Conservation (phyloP, 169 alveolate species). For the Cryptosporidium ubiquitum region DNA sequence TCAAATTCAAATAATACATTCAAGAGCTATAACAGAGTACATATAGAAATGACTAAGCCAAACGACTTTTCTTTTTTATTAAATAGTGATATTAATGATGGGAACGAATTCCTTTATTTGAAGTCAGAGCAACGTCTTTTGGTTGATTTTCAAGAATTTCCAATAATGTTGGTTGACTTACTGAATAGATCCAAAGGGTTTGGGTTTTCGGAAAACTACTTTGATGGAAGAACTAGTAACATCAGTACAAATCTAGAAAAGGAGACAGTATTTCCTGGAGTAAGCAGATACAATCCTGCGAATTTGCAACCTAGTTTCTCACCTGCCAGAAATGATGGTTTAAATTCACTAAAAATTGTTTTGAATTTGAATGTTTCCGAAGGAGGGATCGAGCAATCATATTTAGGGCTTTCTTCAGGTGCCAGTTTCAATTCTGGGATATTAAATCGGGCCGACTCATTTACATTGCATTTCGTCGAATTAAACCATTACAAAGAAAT, state of each 20-base stretch:
- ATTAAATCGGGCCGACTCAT: constrained; percentile 14
- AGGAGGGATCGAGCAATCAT: background rate
- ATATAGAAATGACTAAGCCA: constrained; percentile 58
- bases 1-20: constrained; percentile 4
- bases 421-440: background rate
- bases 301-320: background rate
- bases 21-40: background rate
- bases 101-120: constrained; percentile 62
- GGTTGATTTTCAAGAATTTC: constrained; percentile 77
- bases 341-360: constrained; percentile 30
- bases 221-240: background rate
- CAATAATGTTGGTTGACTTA: constrained; percentile 54
- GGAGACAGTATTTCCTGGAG: constrained; percentile 9
- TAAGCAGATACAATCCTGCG: background rate
- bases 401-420: constrained; percentile 18
- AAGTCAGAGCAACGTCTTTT: constrained; percentile 77
- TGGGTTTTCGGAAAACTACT: background rate
- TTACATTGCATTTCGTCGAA: constrained; percentile 42
- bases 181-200: constrained; percentile 38
- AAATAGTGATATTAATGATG: constrained; percentile 47
- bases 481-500: constrained; percentile 63
- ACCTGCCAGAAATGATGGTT: background rate
- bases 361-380: constrained; percentile 20
- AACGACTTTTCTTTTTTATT: constrained; percentile 49
- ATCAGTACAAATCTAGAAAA: background rate